These are phyloP conservation scores for Debaryomyces coudertii DNA, from an alignment of 1,139 yeast species.

Conservation along the genomic window DNA sequence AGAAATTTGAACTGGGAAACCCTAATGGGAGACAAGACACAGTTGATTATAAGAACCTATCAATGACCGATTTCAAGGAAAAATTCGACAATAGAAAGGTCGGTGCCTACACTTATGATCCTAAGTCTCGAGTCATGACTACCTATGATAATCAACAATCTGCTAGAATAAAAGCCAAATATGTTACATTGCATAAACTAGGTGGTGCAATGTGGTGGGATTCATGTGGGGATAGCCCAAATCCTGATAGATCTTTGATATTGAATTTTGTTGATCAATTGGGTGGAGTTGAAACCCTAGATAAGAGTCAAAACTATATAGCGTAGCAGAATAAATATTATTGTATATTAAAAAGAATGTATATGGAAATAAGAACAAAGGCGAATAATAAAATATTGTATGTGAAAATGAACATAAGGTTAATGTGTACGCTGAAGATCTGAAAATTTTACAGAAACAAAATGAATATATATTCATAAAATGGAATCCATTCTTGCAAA, in stretches of 20 bases:
- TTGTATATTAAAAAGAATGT: background rate
- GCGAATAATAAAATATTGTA: constrained; percentile 1
- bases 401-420: constrained; percentile 6
- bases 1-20: constrained; percentile 42
- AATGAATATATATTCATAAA: constrained; percentile 25
- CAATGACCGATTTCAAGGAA: constrained; percentile 36
- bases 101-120: constrained; percentile 60
- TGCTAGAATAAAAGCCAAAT: constrained; percentile 61
- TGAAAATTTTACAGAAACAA: background rate
- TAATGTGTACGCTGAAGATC: constrained; percentile 7
- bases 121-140: constrained; percentile 43
- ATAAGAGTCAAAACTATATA: constrained; percentile 10
- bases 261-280: constrained; percentile 43
- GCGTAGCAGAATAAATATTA: constrained; percentile 2
- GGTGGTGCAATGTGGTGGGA: constrained; percentile 98
- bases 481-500: constrained; percentile 63
- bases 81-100: constrained; percentile 55
- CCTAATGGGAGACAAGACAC: constrained; percentile 53
- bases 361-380: constrained; percentile 1
- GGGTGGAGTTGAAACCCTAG: constrained; percentile 34
- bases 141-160: constrained; percentile 69
- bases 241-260: constrained; percentile 41
- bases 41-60: constrained; percentile 58
- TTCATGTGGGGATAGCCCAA: constrained; percentile 66
- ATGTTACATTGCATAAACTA: constrained; percentile 47